A percentile compares a stretch with the other conserved stretches of the same genome.
These are phyloP conservation scores for Cytospora chrysosperma DNA, from an alignment of 2,329 filamentous ascomycete species.

Conservation along the genomic window DNA sequence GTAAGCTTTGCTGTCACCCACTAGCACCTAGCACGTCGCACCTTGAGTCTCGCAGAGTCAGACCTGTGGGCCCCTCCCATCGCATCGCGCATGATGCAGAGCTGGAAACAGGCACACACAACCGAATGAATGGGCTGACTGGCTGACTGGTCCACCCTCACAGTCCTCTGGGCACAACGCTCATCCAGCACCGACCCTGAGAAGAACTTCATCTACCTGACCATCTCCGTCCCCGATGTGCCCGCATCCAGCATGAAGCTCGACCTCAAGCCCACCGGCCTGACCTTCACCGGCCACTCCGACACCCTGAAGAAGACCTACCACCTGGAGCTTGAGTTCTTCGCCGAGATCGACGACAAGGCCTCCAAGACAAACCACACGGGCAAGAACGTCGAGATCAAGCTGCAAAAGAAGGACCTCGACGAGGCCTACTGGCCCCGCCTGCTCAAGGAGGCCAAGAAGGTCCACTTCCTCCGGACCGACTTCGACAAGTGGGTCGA, in stretches of 20 bases:
- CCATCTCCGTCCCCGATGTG: conserved; percentile 85
- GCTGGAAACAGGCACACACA: background rate
- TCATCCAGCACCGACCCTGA: conserved; percentile 74
- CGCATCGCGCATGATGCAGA: background rate
- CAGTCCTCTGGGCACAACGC: conserved; percentile 98
- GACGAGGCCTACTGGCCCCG: conserved; percentile 95
- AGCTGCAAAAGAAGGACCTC: conserved; percentile 95
- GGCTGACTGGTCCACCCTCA: background rate
- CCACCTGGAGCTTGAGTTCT: conserved; percentile 83
- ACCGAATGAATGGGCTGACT: background rate
- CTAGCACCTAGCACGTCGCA: background rate
- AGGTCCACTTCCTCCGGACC: conserved; percentile 94
- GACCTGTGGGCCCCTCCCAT: background rate
- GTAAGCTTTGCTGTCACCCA: conserved; percentile 32
- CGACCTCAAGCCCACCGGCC: conserved; percentile 72
- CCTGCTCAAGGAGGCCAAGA: conserved; percentile 85
- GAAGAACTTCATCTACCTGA: conserved; percentile 95
- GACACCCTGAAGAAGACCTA: conserved; percentile 84
- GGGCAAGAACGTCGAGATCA: conserved; percentile 81
- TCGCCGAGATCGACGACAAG: conserved; percentile 81
- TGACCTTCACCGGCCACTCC: conserved; percentile 82
- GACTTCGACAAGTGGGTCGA: conserved; percentile 99
- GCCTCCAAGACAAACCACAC: conserved; percentile 88
- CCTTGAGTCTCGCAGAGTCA: background rate
- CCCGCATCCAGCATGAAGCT: conserved; percentile 73